A percentile compares a stretch with the other conserved stretches of the same genome.
Conservation (phyloP, 495 filamentous ascomycete genomes). For the Penicillium salamii region DNA sequence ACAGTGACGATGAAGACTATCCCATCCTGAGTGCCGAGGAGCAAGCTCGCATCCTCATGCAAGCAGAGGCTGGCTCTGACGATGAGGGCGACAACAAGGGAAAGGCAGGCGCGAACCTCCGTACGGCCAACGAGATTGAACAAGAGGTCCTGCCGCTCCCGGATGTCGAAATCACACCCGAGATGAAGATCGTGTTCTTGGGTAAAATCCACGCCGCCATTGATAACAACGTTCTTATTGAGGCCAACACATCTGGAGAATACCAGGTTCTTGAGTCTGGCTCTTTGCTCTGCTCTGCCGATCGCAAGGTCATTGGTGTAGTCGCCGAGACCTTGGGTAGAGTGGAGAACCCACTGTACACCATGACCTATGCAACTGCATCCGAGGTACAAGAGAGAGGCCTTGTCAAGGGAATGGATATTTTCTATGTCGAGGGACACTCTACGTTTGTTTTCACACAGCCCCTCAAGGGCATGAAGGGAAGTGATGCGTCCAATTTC, state of each 20-base stretch:
- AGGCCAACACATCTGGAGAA: constrained; percentile 74
- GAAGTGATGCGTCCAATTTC: constrained; percentile 88
- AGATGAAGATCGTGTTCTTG: constrained; percentile 71
- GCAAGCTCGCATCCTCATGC: constrained; percentile 77
- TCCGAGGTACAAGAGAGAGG: constrained; percentile 64
- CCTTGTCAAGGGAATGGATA: constrained; percentile 57
- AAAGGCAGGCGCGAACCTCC: constrained; percentile 46
- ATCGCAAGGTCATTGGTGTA: constrained; percentile 71
- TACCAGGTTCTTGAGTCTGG: constrained; percentile 78
- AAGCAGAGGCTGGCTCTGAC: constrained; percentile 64
- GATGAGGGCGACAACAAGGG: constrained; percentile 62
- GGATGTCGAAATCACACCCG: constrained; percentile 64
- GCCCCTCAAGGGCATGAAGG: constrained; percentile 69
- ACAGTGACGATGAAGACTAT: constrained; percentile 69
- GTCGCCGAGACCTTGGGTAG: constrained; percentile 78
- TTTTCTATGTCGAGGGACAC: constrained; percentile 76
- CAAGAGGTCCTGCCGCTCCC: constrained; percentile 71
- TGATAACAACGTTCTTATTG: constrained; percentile 73
- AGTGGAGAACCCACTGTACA: constrained; percentile 80
- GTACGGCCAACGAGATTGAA: constrained; percentile 70
- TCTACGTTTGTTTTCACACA: constrained; percentile 83
- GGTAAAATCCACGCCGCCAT: constrained; percentile 72
- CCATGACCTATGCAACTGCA: constrained; percentile 63
- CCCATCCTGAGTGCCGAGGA: constrained; percentile 72
- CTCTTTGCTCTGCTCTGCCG: constrained; percentile 77